Percentiles rank a stretch among this genome's conserved stretches.
phyloP scores from a whole-genome alignment of 1,284 basidiomycete genomes.

The Sutorius eximius region DNA sequence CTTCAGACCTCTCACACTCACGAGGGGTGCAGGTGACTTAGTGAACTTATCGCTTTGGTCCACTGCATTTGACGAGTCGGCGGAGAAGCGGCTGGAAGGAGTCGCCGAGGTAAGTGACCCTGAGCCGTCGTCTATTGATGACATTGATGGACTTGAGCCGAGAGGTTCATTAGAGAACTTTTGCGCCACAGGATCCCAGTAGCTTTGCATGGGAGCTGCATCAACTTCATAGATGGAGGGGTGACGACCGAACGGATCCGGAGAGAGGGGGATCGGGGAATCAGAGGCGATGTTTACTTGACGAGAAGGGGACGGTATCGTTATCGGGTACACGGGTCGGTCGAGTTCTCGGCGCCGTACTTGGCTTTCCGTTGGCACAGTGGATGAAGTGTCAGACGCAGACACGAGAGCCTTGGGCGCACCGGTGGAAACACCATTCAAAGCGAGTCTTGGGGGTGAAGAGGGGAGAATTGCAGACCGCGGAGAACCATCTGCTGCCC shows the following conservation, averaged over 20 bases:
- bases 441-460: constrained; percentile 59
- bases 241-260: constrained; percentile 75
- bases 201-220: constrained; percentile 29
- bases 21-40: constrained; percentile 39
- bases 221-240: constrained; percentile 48
- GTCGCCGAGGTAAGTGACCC: constrained; percentile 18
- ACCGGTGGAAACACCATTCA: constrained; percentile 67
- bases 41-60: constrained; percentile 20
- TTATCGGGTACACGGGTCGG: constrained; percentile 45
- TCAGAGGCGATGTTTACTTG: constrained; percentile 35
- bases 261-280: constrained; percentile 66
- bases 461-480: constrained; percentile 29
- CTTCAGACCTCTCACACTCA: constrained; percentile 68
- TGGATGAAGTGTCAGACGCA: constrained; percentile 29
- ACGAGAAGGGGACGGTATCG: constrained; percentile 33
- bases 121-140: constrained; percentile 23
- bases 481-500: constrained; percentile 9
- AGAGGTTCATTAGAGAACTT: constrained; percentile 19
- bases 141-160: constrained; percentile 25
- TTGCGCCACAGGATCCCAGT: constrained; percentile 42
- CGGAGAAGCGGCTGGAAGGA: constrained; percentile 68
- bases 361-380: constrained; percentile 48
- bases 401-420: constrained; percentile 49
- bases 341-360: constrained; percentile 54
- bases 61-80: constrained; percentile 57